Evolutionary conservation across 2,329 filamentous ascomycete species (phyloP).

Genomic region (Exophiala xenobiotica): DNA sequence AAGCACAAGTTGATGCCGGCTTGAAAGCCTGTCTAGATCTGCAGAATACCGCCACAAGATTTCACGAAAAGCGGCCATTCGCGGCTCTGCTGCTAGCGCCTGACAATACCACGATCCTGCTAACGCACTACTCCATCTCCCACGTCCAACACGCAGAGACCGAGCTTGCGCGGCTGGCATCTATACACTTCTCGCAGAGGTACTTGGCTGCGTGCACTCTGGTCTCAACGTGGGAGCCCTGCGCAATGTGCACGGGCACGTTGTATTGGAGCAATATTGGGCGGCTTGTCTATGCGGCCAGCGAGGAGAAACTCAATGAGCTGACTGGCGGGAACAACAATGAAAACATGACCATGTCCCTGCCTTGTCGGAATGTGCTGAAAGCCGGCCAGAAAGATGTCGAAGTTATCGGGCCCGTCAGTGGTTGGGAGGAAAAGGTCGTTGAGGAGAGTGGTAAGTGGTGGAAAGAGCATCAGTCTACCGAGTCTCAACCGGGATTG

Average conservation of each 20-base stretch:
- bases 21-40: constrained; percentile 43
- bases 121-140: constrained; percentile 52
- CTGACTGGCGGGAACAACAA: constrained; percentile 50
- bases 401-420: constrained; percentile 51
- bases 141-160: constrained; percentile 56
- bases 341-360: constrained; percentile 55
- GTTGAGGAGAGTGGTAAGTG: constrained; percentile 48
- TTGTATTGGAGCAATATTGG: constrained; percentile 57
- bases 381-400: constrained; percentile 50
- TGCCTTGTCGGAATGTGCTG: constrained; percentile 51
- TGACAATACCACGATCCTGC: constrained; percentile 50
- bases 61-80: constrained; percentile 51
- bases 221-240: constrained; percentile 57
- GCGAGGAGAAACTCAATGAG: constrained; percentile 47
- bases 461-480: constrained; percentile 38
- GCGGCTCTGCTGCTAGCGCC: constrained; percentile 50
- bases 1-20: constrained; percentile 42
- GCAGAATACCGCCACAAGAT: constrained; percentile 44
- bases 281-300: constrained; percentile 52
- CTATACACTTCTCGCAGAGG: constrained; percentile 48
- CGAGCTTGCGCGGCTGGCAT: constrained; percentile 50
- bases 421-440: constrained; percentile 46
- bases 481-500: not conserved
- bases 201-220: constrained; percentile 53
- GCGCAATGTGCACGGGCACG: constrained; percentile 53